Base-by-base conservation (phyloP, 768 basidiomycete species). In the Pholiota conissans region DNA sequence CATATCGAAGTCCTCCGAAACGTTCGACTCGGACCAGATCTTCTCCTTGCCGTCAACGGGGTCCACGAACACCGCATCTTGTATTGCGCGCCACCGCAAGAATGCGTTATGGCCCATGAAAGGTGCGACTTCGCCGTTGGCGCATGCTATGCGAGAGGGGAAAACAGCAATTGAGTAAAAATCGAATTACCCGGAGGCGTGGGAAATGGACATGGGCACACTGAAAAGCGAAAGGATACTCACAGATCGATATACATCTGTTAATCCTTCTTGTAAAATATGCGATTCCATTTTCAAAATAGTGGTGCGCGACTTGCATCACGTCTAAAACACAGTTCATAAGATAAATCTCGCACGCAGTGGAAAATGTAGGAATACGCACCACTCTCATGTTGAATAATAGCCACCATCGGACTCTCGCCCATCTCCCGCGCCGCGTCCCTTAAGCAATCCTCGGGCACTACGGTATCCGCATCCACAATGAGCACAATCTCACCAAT, bases 51-150 rank as follows among this genome's bases (percentile, higher is more conserved):
- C 84, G 62, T 90, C 89, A 1, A 74, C 79, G 0, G 79, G 75
- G 68, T 91, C 90, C 30, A 84, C 65, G 61, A 90, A 89, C 14
- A 87, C 81, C 1, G 91, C 91, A 59, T 95, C 93, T 67, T 95
- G 93, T 9, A 94, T 74, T 0, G 93, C 92, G 24, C 82, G 79
- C 93, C 93, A 95, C 8, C 92, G 83, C 29, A 95, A 71, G 70
- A 94, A 78, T 59, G 91, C 91, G 63, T 93, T 91, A 69, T 93
- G 91, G 2, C 90, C 90, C 65, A 92, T 87, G 65, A 92, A 92
- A 0, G 90, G 90, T 2, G 86, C 86, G 18, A 91, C 84, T 68
- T 91, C 89, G 35, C 90, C 90, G 61, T 92, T 92, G 3, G 90
- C 87, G 59, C 84, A 85, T 11, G 86, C 84, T 87, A 79, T 32